Percentiles rank a stretch among this genome's conserved stretches.
Evolutionary conservation across 208 protist species (phyloP).

Genomic region (Angomonas ambiguus): DNA sequence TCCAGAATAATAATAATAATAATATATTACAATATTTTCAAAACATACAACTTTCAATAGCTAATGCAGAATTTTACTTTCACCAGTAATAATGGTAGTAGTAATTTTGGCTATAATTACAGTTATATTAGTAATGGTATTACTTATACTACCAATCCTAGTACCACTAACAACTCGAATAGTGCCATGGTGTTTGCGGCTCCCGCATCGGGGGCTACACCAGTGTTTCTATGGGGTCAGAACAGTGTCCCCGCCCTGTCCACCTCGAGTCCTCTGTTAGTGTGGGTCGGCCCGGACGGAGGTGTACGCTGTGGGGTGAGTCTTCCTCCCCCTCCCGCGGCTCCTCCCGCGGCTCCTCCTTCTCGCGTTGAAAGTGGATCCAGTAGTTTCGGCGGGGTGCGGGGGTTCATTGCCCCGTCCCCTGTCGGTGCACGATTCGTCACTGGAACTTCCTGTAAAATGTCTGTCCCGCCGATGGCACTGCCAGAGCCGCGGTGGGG

Average conservation of each 20-base stretch:
- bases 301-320: neutral
- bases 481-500: neutral
- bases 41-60: no score
- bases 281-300: neutral
- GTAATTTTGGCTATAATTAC: neutral
- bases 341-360: no score
- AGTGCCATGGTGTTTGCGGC: neutral
- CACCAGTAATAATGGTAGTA: neutral
- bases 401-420: neutral
- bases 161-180: neutral
- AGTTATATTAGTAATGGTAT: neutral
- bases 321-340: neutral
- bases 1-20: no score
- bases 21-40: no score
- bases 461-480: neutral
- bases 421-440: neutral
- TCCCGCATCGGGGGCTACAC: neutral
- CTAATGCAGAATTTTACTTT: conserved; percentile 1
- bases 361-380: no score
- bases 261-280: neutral
- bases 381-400: neutral
- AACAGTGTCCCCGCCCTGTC: neutral
- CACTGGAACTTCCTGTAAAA: neutral
- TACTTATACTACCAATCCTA: no score
- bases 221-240: neutral